These are phyloP conservation scores for Agmasoma carcini DNA, from an alignment of 371 early-diverging fungal species.

Conservation along the genomic window DNA sequence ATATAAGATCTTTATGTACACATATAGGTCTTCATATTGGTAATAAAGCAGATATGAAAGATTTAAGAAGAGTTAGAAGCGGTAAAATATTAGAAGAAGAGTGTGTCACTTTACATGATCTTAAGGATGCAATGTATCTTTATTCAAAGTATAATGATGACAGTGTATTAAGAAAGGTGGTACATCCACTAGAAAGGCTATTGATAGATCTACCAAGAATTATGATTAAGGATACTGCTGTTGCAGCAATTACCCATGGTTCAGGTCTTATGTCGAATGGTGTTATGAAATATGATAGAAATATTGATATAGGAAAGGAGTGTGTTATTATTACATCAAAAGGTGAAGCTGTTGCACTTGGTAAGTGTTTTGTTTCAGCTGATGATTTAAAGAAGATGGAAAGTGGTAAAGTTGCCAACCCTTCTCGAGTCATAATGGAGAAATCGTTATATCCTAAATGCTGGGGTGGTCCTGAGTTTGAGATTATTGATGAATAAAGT, in stretches of 20 bases:
- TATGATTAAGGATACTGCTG: conserved; percentile 92
- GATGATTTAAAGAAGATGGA: conserved; percentile 77
- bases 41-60: conserved; percentile 96
- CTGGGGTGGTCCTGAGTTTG: conserved; percentile 70
- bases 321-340: conserved; percentile 95
- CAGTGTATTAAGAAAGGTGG: conserved; percentile 73
- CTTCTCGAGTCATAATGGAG: conserved; percentile 99
- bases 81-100: conserved; percentile 74
- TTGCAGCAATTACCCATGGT: conserved; percentile 95
- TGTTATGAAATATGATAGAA: conserved; percentile 81
- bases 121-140: conserved; percentile 89
- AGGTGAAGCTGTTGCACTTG: conserved; percentile 96
- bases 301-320: conserved; percentile 78
- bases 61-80: conserved; percentile 87
- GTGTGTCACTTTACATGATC: conserved; percentile 89
- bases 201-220: conserved; percentile 83
- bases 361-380: conserved; percentile 80
- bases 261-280: conserved; percentile 94
- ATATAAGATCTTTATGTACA: conserved; percentile 94
- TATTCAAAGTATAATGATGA: conserved; percentile 86
- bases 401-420: conserved; percentile 86
- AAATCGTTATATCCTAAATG: conserved; percentile 87
- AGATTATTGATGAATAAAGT: conserved; percentile 33
- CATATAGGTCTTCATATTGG: conserved; percentile 89
- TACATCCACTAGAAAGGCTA: conserved; percentile 85